phyloP scores from a whole-genome alignment of 371 early-diverging fungal genomes.

The Ordospora pajunii region DNA sequence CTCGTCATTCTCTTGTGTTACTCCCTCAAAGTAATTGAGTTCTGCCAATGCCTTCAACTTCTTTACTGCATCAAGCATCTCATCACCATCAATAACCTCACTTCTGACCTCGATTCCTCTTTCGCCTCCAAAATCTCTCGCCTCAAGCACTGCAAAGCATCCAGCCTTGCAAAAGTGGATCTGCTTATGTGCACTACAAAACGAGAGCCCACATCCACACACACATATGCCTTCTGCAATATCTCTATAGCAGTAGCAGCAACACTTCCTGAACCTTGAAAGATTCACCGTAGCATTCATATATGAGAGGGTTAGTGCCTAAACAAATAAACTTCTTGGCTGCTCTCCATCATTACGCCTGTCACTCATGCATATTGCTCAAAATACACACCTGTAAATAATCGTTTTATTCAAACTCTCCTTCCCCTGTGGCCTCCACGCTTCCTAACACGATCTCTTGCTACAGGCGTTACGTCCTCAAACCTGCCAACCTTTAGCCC shows the following conservation, averaged over 20 bases:
- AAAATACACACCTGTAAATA: constrained; percentile 1
- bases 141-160: constrained; percentile 2
- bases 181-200: constrained; percentile 26
- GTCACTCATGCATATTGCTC: neutral
- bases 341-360: neutral
- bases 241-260: constrained; percentile 39
- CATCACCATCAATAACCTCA: neutral
- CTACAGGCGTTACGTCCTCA: constrained; percentile 96
- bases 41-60: neutral
- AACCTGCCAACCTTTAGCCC: constrained; percentile 96
- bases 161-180: constrained; percentile 22
- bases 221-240: constrained; percentile 18
- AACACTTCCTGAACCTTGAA: constrained; percentile 44
- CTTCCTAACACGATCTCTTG: constrained; percentile 92
- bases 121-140: neutral
- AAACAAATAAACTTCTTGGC: neutral
- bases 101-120: neutral
- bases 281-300: neutral
- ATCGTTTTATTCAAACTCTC: constrained; percentile 72
- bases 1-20: constrained; percentile 5
- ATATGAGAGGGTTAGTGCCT: neutral
- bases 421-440: constrained; percentile 99
- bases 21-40: constrained; percentile 13
- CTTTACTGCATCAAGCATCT: neutral
- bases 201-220: constrained; percentile 38